Evolutionary conservation across 202 grass and related monocot species (phyloP).

Genomic region (Hordeum pubiflorum): DNA sequence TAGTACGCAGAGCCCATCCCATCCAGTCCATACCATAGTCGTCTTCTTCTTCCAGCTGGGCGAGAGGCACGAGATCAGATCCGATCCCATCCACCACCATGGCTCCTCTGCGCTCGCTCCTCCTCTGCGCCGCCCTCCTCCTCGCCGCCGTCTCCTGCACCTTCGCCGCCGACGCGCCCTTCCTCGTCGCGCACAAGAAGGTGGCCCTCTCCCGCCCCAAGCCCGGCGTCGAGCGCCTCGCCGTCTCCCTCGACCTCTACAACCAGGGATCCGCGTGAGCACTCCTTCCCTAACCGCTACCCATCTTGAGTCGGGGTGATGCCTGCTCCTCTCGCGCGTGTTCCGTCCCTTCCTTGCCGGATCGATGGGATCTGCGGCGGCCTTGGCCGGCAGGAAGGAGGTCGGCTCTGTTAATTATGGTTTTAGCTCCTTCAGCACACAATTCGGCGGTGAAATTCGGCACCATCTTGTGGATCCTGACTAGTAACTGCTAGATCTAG

Average conservation of each 20-base stretch:
- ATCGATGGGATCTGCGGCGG: not conserved
- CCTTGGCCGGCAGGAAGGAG: not conserved
- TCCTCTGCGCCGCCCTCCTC: constrained; percentile 26
- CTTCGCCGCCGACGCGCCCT: constrained; percentile 52
- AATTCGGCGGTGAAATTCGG: not conserved
- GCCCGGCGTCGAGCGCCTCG: constrained; percentile 73
- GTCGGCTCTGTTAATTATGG: not conserved
- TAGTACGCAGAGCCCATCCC: not conserved
- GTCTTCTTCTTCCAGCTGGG: not conserved
- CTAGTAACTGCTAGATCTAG: not conserved
- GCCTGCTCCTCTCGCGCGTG: not conserved
- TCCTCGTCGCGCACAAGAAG: constrained; percentile 93
- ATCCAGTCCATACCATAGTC: not conserved
- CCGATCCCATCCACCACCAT: not conserved
- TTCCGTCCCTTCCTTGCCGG: not conserved
- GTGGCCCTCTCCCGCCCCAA: constrained; percentile 63
- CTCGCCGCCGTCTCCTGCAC: not conserved
- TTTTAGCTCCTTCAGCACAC: not conserved
- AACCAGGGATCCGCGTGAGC: constrained; percentile 91
- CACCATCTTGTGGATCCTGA: not conserved
- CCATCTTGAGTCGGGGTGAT: not conserved
- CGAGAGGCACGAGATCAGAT: not conserved
- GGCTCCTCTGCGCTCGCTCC: constrained; percentile 29
- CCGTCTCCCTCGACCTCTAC: constrained; percentile 88
- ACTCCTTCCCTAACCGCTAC: not conserved